Base-by-base conservation (phyloP, 2,329 filamentous ascomycete genomes). In the Myriosclerotinia duriaeana region DNA sequence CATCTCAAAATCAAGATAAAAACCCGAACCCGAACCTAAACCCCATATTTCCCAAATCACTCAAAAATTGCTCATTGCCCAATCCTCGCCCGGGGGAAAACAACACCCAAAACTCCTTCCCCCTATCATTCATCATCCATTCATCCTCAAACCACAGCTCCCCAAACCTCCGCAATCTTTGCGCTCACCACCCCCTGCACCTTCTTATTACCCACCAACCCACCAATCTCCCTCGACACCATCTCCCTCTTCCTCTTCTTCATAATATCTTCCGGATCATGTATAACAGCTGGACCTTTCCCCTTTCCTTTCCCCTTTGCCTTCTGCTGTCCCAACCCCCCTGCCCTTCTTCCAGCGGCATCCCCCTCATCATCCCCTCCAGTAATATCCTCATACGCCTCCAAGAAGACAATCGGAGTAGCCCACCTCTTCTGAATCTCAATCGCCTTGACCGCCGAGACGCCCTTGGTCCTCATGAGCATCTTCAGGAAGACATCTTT, bases 401-500 rank as follows among this genome's bases (percentile, higher is more conserved):
- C 85, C n/a, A 91, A 79, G 61, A 95, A 85, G 1, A 86, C 85
- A 67, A 84, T 81, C 0, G 91, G 91, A 2, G 91, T 94, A 70
- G 83, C 85, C 89, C 91, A 95, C n/a, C 82, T 79, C 71, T 86
- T 87, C 74, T 94, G 91, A 15, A 95, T 92, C 77, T 92, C 90
- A 6, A 93, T 77, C 0, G 91, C 91, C 72, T 90, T 91, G 72
- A 93, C 90, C 3, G 89, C 89, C 0, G 89, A 91, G 15, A 95
- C 81, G 1, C 90, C 89, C 65, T 84, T 84, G 1, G 85, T 91
- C 69, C 89, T 92, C 90, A 95, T 93, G 58, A 95, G 82, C 90
- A 95, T 94, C 77, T 93, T 93, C 36, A 95, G 79, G 71, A 86
- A 94, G 0, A 93, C 77, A 72, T 95, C 91, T 65, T 89, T 82